A percentile compares a stretch with the other conserved stretches of the same genome.
phyloP scores from a whole-genome alignment of 2,329 filamentous ascomycete genomes.

The Colletotrichum simmondsii region DNA sequence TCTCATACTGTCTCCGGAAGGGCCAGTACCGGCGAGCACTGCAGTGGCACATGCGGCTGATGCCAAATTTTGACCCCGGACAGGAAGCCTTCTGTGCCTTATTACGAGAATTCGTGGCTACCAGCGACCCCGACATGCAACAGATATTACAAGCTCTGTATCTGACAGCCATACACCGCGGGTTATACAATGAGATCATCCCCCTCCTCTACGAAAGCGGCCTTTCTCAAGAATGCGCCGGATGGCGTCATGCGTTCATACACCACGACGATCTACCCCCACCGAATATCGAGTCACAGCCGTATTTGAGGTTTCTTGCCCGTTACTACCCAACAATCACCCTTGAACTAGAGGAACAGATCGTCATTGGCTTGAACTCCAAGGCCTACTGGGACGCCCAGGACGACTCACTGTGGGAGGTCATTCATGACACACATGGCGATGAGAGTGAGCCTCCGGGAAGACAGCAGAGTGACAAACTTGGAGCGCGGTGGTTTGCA shows the following conservation, averaged over 20 bases:
- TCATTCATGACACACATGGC: constrained; percentile 51
- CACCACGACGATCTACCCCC: constrained; percentile 53
- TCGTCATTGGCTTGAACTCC: constrained; percentile 30
- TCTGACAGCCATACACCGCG: constrained; percentile 51
- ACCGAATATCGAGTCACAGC: constrained; percentile 49
- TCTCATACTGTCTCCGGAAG: constrained; percentile 55
- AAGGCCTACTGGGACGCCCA: constrained; percentile 12
- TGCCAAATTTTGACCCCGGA: constrained; percentile 53
- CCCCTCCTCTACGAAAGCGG: constrained; percentile 62
- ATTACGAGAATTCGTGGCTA: constrained; percentile 54
- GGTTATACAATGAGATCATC: constrained; percentile 63
- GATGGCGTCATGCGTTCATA: constrained; percentile 59
- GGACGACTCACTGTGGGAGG: constrained; percentile 42
- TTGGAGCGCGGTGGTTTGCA: constrained; percentile 86
- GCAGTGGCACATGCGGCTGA: constrained; percentile 60
- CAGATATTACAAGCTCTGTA: constrained; percentile 58
- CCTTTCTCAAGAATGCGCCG: constrained; percentile 52
- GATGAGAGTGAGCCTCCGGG: constrained; percentile 50
- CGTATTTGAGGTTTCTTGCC: constrained; percentile 60
- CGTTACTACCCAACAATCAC: constrained; percentile 56
- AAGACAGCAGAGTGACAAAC: constrained; percentile 70
- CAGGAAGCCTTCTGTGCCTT: constrained; percentile 53
- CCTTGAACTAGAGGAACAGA: constrained; percentile 51
- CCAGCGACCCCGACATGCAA: constrained; percentile 49
- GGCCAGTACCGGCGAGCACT: constrained; percentile 51